phyloP scores from a whole-genome alignment of 2,329 filamentous ascomycete genomes.

The Ophiostoma sp. region DNA sequence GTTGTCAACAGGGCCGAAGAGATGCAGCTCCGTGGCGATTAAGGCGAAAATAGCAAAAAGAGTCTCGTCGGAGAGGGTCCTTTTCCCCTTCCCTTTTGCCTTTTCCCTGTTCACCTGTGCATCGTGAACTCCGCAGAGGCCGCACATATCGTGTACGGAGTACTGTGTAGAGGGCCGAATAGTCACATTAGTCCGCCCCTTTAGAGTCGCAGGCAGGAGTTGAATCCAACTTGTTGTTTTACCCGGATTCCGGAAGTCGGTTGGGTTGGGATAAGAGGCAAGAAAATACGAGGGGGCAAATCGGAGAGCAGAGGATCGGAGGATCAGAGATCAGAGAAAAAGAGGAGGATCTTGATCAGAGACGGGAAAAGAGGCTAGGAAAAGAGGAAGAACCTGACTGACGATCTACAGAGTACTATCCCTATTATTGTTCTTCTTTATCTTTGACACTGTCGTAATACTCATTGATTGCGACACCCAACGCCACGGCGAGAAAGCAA shows the following conservation, averaged over 20 bases:
- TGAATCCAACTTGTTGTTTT: background rate
- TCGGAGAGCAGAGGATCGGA: background rate
- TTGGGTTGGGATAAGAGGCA: background rate
- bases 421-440: background rate
- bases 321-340: background rate
- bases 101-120: background rate
- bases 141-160: no score
- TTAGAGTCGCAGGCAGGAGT: background rate
- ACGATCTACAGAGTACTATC: background rate
- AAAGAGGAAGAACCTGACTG: background rate
- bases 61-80: background rate
- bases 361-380: background rate
- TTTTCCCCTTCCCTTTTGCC: background rate
- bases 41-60: background rate
- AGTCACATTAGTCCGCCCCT: background rate
- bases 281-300: background rate
- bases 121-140: background rate
- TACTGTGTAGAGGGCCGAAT: background rate
- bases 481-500: constrained; percentile 5
- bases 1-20: constrained; percentile 4
- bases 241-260: background rate
- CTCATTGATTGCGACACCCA: constrained; percentile 1
- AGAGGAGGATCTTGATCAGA: background rate
- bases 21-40: background rate
- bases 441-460: background rate